phyloP scores from a whole-genome alignment of 1,139 yeast genomes.

The Geotrichum candidum region DNA sequence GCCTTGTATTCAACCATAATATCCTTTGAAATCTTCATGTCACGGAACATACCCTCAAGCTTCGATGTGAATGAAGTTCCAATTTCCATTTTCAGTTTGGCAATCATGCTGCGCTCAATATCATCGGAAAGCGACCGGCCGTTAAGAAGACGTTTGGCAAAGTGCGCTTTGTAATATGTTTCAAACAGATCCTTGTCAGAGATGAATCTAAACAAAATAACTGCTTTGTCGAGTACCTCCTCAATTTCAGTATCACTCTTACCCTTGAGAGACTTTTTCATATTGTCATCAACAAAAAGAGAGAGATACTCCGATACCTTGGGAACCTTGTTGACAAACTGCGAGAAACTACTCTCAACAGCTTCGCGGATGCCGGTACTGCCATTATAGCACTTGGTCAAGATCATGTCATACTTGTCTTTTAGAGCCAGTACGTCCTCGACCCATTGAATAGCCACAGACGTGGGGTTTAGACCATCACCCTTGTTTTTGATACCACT shows the following conservation, averaged over 20 bases:
- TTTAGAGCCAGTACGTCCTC: constrained; percentile 52
- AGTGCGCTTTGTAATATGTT: constrained; percentile 76
- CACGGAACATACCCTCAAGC: constrained; percentile 82
- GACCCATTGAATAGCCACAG: constrained; percentile 67
- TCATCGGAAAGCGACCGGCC: constrained; percentile 48
- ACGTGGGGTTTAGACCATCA: constrained; percentile 40
- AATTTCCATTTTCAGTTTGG: constrained; percentile 67
- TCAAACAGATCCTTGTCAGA: constrained; percentile 87
- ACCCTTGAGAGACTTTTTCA: constrained; percentile 54
- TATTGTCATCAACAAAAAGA: constrained; percentile 64
- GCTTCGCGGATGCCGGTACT: constrained; percentile 49
- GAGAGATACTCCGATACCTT: constrained; percentile 72
- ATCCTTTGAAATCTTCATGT: constrained; percentile 63
- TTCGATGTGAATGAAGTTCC: constrained; percentile 77
- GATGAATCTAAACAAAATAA: constrained; percentile 59
- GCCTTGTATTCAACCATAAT: constrained; percentile 44
- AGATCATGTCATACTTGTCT: constrained; percentile 45
- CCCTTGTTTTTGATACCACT: constrained; percentile 25
- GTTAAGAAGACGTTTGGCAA: constrained; percentile 75
- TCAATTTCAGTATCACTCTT: constrained; percentile 50
- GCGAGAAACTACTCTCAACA: constrained; percentile 51
- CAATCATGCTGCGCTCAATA: constrained; percentile 63
- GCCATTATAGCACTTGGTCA: constrained; percentile 44
- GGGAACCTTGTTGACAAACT: constrained; percentile 51
- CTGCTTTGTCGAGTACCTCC: constrained; percentile 49